Evolutionary conservation across 2,329 filamentous ascomycete genomes (phyloP).

Genomic region (Exutisphaerella laricina): DNA sequence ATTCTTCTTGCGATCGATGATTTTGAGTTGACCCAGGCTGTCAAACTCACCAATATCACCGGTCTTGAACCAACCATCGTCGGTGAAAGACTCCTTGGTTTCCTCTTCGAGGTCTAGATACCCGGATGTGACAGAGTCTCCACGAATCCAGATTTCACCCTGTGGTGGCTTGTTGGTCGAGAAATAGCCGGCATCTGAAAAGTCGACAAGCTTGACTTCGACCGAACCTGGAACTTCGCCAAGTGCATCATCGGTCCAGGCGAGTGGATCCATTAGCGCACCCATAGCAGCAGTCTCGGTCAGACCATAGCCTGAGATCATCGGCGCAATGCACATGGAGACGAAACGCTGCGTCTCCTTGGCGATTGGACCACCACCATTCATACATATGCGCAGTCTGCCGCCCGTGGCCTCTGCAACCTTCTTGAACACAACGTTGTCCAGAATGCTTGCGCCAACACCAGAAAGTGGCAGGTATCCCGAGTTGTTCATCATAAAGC

Average conservation of each 20-base stretch:
- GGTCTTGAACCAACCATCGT: constrained; percentile 94
- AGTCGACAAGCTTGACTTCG: constrained; percentile 88
- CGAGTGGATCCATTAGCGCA: constrained; percentile 73
- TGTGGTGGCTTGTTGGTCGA: constrained; percentile 71
- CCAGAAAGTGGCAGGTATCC: constrained; percentile 45
- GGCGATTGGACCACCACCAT: constrained; percentile 85
- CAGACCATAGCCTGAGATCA: constrained; percentile 90
- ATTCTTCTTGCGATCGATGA: constrained; percentile 98
- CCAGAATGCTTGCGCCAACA: constrained; percentile 60
- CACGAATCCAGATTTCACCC: constrained; percentile 88
- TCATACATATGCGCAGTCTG: constrained; percentile 81
- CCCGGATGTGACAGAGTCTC: constrained; percentile 64
- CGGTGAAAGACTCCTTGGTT: constrained; percentile 67
- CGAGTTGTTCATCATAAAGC: constrained; percentile 49
- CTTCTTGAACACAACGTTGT: constrained; percentile 83
- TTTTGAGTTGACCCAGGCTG: constrained; percentile 67
- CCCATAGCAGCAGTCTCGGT: constrained; percentile 80
- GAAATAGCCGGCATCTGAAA: constrained; percentile 81
- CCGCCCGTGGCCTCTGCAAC: constrained; percentile 87
- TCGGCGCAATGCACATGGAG: constrained; percentile 85
- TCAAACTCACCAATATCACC: constrained; percentile 93
- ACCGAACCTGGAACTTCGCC: constrained; percentile 72
- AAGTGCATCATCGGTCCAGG: constrained; percentile 72
- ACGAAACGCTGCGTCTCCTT: constrained; percentile 85
- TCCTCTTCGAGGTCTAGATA: constrained; percentile 87